Percentiles rank a stretch among this genome's conserved stretches.
phyloP scores from a whole-genome alignment of 768 basidiomycete species.

The Psilocybe sp. region DNA sequence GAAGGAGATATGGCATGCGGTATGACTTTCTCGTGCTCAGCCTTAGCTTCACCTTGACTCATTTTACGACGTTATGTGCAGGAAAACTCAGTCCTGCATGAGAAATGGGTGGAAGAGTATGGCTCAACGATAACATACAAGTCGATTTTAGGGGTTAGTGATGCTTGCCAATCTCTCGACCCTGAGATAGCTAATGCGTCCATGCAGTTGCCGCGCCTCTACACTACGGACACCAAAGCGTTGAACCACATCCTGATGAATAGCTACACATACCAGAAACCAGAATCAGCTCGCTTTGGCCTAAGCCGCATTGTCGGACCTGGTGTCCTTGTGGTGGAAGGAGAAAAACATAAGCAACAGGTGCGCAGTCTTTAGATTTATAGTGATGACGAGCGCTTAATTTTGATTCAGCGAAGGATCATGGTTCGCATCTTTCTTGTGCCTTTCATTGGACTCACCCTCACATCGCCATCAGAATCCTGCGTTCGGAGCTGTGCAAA shows the following conservation, averaged over 20 bases:
- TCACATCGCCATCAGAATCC: constrained; percentile 44
- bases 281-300: constrained; percentile 32
- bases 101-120: constrained; percentile 48
- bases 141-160: constrained; percentile 42
- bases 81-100: constrained; percentile 37
- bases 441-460: background rate
- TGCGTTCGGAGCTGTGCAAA: constrained; percentile 59
- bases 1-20: constrained; percentile 39
- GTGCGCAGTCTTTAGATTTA: constrained; percentile 16
- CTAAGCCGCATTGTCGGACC: constrained; percentile 42
- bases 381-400: background rate
- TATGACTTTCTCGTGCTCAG: constrained; percentile 14
- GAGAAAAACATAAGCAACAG: constrained; percentile 44
- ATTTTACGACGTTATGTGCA: constrained; percentile 3
- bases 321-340: constrained; percentile 50
- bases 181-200: background rate
- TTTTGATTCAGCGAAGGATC: constrained; percentile 31
- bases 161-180: background rate
- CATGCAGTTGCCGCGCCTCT: constrained; percentile 36
- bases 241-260: constrained; percentile 64
- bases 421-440: constrained; percentile 30
- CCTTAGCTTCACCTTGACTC: background rate
- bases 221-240: constrained; percentile 61
- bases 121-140: constrained; percentile 45
- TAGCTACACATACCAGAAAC: constrained; percentile 53